Evolutionary conservation across 192 early-diverging fungal species (phyloP).

Genomic region (Mortierella antarctica): DNA sequence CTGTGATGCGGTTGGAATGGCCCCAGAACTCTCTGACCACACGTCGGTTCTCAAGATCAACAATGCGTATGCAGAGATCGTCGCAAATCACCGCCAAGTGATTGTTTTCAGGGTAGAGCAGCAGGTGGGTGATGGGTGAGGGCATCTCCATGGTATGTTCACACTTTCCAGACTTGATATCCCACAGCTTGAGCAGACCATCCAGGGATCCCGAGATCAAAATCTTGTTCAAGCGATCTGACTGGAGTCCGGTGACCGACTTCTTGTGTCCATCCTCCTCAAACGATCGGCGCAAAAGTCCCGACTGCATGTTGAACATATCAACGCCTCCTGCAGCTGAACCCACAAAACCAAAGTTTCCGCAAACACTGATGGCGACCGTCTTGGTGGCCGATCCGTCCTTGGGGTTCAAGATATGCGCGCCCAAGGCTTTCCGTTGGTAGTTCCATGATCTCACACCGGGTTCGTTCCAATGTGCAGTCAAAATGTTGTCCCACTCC

Average conservation of each 20-base stretch:
- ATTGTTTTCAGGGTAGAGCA: constrained; percentile 76
- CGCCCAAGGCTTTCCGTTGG: constrained; percentile 80
- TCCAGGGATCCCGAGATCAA: constrained; percentile 87
- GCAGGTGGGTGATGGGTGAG: constrained; percentile 70
- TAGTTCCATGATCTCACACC: constrained; percentile 86
- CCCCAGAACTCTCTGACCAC: constrained; percentile 92
- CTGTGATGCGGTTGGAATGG: constrained; percentile 88
- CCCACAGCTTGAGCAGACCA: constrained; percentile 87
- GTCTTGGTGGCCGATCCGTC: constrained; percentile 72
- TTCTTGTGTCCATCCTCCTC: constrained; percentile 78
- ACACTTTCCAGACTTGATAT: constrained; percentile 75
- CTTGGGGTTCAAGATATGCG: constrained; percentile 69
- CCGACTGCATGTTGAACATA: constrained; percentile 97
- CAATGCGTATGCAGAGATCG: constrained; percentile 87
- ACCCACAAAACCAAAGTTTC: constrained; percentile 95
- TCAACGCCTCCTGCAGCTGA: constrained; percentile 80
- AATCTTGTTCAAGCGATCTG: constrained; percentile 76
- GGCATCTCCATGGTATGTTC: constrained; percentile 73
- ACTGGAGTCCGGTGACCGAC: constrained; percentile 81
- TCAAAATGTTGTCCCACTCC: constrained; percentile 94
- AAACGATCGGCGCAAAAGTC: constrained; percentile 79
- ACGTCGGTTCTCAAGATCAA: constrained; percentile 85
- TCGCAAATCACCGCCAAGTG: constrained; percentile 87
- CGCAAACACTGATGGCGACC: constrained; percentile 85
- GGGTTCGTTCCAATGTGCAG: constrained; percentile 83